phyloP scores from a whole-genome alignment of 257 asterid species.

The Anisodus acutangulus region DNA sequence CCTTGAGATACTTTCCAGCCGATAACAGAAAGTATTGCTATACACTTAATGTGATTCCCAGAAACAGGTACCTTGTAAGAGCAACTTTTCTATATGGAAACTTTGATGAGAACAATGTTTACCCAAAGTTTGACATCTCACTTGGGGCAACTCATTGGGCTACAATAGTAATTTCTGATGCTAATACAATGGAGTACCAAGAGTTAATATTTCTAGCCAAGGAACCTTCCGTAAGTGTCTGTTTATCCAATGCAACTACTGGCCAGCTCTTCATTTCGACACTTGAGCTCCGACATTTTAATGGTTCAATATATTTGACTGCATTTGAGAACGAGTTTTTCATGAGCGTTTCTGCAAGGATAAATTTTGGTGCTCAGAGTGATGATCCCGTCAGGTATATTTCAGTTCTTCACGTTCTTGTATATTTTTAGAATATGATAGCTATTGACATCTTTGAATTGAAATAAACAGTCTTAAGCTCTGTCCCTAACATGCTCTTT shows the following conservation, averaged over 20 bases:
- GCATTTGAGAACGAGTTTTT: conserved; percentile 73
- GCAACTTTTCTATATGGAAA: conserved; percentile 88
- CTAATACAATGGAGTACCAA: conserved; percentile 66
- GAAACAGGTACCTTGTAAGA: conserved; percentile 88
- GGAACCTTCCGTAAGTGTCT: conserved; percentile 73
- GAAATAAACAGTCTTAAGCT: not conserved
- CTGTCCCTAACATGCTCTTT: not conserved
- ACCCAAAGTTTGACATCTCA: conserved; percentile 92
- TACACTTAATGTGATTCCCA: conserved; percentile 63
- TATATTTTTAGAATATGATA: conserved; percentile 3
- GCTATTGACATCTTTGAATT: not conserved
- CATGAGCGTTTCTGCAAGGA: conserved; percentile 89
- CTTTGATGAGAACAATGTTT: conserved; percentile 74
- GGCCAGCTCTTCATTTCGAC: conserved; percentile 95
- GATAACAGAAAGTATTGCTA: conserved; percentile 89
- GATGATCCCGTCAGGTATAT: conserved; percentile 79
- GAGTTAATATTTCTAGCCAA: conserved; percentile 91
- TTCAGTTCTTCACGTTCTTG: conserved; percentile 24
- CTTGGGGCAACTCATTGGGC: conserved; percentile 94
- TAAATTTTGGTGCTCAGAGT: conserved; percentile 86
- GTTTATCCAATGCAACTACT: conserved; percentile 97
- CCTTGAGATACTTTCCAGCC: conserved; percentile 82
- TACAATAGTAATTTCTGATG: conserved; percentile 86
- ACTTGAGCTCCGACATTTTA: conserved; percentile 92
- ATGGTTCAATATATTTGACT: conserved; percentile 78